Percentiles rank a stretch among this genome's conserved stretches.
Conservation (phyloP, 2,329 filamentous ascomycete genomes). For the Monosporascus sp. region DNA sequence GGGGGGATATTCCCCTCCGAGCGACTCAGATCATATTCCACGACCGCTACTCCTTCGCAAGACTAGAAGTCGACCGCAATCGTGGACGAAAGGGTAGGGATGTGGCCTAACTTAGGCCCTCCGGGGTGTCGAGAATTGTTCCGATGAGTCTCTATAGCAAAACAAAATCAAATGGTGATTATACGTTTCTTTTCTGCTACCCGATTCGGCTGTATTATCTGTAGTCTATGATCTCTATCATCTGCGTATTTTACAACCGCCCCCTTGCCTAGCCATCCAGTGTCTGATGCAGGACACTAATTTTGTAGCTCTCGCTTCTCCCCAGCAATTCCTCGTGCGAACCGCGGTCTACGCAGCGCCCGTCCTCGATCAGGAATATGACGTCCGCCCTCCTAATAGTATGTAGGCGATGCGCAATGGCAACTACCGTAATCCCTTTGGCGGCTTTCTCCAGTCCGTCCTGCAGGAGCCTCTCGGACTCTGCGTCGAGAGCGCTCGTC, state of each 20-base stretch:
- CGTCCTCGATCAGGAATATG: conserved; percentile 53
- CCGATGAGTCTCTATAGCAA: no score
- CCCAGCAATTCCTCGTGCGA: conserved; percentile 49
- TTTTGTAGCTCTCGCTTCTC: conserved; percentile 45
- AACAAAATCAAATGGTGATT: no score
- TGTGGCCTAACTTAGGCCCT: no score
- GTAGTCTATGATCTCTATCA: no score
- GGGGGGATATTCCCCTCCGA: no score
- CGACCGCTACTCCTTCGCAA: no score
- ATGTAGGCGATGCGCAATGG: conserved; percentile 52
- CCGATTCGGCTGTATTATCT: background rate
- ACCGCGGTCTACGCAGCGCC: conserved; percentile 45
- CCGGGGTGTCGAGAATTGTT: no score
- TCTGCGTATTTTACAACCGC: background rate
- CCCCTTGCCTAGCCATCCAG: conserved; percentile 22
- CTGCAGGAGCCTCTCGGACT: conserved; percentile 61
- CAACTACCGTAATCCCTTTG: conserved; percentile 49
- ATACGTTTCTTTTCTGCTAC: no score
- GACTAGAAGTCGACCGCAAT: no score
- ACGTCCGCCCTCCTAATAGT: conserved; percentile 52
- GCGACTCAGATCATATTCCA: no score
- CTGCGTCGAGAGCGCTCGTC: conserved; percentile 70
- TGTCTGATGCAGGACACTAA: conserved; percentile 47
- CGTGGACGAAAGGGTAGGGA: no score
- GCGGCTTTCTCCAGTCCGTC: conserved; percentile 57